Percentiles rank a stretch among this genome's conserved stretches.
These are phyloP conservation scores for Mycosphaerelloides madeirae DNA, from an alignment of 2,329 filamentous ascomycete species.

Conservation along the genomic window DNA sequence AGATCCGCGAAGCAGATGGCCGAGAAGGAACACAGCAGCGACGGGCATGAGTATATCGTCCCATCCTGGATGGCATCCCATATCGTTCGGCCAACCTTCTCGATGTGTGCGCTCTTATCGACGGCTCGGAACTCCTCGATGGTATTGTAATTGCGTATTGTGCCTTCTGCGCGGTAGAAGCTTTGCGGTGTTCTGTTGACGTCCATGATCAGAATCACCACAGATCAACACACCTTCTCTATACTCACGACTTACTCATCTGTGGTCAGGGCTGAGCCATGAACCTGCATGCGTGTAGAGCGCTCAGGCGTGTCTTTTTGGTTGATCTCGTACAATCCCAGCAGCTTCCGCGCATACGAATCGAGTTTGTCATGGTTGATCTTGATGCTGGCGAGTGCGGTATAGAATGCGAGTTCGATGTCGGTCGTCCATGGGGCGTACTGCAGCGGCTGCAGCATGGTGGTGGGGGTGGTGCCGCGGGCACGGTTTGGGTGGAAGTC, in stretches of 20 bases:
- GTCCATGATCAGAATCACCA: neutral
- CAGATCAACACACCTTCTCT: neutral
- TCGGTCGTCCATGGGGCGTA: slow-evolving; percentile 91
- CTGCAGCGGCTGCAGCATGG: slow-evolving; percentile 46
- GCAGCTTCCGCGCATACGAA: slow-evolving; percentile 79
- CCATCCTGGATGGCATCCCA: slow-evolving; percentile 98
- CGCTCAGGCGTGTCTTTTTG: slow-evolving; percentile 64
- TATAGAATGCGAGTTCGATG: slow-evolving; percentile 93
- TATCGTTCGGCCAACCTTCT: slow-evolving; percentile 77
- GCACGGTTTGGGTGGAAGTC: neutral
- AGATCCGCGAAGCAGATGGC: slow-evolving; percentile 91
- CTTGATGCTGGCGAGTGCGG: slow-evolving; percentile 84
- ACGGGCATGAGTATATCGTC: slow-evolving; percentile 91
- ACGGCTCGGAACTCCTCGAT: slow-evolving; percentile 85
- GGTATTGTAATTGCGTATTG: slow-evolving; percentile 94
- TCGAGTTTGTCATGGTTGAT: slow-evolving; percentile 96
- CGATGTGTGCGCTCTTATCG: slow-evolving; percentile 73
- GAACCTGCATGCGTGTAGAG: slow-evolving; percentile 84
- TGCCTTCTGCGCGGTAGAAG: slow-evolving; percentile 80
- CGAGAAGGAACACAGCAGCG: slow-evolving; percentile 80
- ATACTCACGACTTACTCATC: slow-evolving; percentile 60
- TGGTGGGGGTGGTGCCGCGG: slow-evolving; percentile 2
- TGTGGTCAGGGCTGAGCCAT: slow-evolving; percentile 77
- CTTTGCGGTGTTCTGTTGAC: slow-evolving; percentile 59
- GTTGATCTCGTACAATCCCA: slow-evolving; percentile 85